Conservation (phyloP, 192 early-diverging fungal genomes). For the Allomyces macrogynus region DNA sequence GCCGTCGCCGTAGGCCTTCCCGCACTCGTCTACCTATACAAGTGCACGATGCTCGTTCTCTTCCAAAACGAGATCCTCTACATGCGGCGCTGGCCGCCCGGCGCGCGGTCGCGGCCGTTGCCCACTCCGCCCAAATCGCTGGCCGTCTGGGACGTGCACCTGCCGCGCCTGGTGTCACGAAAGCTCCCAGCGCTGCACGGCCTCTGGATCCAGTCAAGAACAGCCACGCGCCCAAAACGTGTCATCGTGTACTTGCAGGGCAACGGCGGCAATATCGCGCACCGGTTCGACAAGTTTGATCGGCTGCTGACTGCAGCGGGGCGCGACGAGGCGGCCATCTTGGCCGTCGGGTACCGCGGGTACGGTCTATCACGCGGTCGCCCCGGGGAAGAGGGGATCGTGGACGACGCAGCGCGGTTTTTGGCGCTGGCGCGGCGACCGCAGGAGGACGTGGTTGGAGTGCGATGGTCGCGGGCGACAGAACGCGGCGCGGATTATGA, state of each 20-base stretch:
- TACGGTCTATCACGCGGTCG: conserved; percentile 14
- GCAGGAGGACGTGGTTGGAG: background rate
- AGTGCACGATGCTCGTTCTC: conserved; percentile 15
- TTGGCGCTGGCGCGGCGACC: background rate
- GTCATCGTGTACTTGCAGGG: conserved; percentile 24
- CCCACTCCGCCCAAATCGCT: conserved; percentile 1
- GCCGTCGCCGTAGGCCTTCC: conserved; percentile 8
- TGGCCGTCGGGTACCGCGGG: conserved; percentile 15
- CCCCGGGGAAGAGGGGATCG: conserved; percentile 13
- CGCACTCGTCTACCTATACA: conserved; percentile 9
- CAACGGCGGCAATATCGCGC: conserved; percentile 20
- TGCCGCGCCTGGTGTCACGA: conserved; percentile 3
- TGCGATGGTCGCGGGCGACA: too few relatives aligned
- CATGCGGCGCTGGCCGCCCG: conserved; percentile 15
- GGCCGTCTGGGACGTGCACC: conserved; percentile 1
- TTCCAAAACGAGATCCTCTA: conserved; percentile 25
- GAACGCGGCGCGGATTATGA: too few relatives aligned
- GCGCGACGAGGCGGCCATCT: conserved; percentile 7
- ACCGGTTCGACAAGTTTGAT: conserved; percentile 12
- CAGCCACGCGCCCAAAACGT: background rate
- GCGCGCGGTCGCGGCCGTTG: conserved; percentile 7
- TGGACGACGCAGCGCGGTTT: conserved; percentile 7
- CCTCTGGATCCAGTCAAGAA: conserved; percentile 1
- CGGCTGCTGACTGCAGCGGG: conserved; percentile 2
- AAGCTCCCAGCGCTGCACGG: background rate